Percentiles rank a stretch among this genome's conserved stretches.
These are phyloP conservation scores for Kalaharituber pfeilii DNA, from an alignment of 2,329 filamentous ascomycete species.

Conservation along the genomic window DNA sequence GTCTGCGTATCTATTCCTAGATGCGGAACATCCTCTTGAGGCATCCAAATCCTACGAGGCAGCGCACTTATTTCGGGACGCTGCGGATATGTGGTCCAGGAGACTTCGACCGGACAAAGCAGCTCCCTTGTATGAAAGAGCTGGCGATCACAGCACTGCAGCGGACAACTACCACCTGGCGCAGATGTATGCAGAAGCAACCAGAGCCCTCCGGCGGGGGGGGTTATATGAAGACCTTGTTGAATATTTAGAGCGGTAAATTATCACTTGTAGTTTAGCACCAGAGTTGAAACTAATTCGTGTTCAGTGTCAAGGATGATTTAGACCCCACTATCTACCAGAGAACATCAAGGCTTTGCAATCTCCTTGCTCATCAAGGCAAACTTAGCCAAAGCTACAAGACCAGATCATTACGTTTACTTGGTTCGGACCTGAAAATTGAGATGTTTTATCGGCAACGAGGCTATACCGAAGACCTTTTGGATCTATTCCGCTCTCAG, in stretches of 20 bases:
- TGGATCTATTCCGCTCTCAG: background rate
- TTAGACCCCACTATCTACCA: background rate
- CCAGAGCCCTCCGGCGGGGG: background rate
- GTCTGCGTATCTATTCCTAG: background rate
- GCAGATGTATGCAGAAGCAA: background rate
- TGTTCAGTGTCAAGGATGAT: background rate
- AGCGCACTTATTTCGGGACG: background rate
- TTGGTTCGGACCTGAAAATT: background rate
- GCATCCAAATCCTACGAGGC: background rate
- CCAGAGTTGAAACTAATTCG: background rate
- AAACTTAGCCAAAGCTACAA: background rate
- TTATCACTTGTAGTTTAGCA: background rate
- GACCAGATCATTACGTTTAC: background rate
- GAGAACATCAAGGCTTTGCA: background rate
- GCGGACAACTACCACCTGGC: background rate
- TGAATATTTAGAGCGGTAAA: background rate
- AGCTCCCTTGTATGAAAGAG: background rate
- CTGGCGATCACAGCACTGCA: background rate
- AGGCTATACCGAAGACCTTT: background rate
- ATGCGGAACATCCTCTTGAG: background rate
- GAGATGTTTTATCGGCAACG: conserved; percentile 1
- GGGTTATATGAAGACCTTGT: background rate
- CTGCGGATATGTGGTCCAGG: background rate
- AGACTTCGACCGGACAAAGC: background rate
- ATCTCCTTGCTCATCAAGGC: background rate